Evolutionary conservation across 495 filamentous ascomycete species (phyloP).

Genomic region (Aspergillus conjunctus): DNA sequence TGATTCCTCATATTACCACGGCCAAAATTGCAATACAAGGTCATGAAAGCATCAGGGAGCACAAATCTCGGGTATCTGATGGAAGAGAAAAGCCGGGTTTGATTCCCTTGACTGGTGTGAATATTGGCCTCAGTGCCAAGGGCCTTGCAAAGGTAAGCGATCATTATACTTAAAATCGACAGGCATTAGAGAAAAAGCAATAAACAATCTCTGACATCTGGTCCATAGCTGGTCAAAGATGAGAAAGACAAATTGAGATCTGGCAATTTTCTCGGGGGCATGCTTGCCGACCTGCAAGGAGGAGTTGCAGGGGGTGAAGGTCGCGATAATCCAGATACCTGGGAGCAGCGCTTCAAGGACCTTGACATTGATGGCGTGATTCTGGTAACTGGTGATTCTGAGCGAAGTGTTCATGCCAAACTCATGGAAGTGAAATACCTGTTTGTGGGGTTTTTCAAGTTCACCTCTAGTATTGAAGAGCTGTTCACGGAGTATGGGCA

Average conservation of each 20-base stretch:
- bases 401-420: constrained; percentile 6
- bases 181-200: background rate
- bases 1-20: constrained; percentile 28
- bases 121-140: constrained; percentile 35
- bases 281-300: constrained; percentile 15
- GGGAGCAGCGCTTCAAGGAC: constrained; percentile 7
- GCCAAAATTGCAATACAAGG: background rate
- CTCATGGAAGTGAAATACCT: constrained; percentile 4
- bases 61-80: background rate
- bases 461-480: constrained; percentile 2
- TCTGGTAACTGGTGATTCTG: constrained; percentile 10
- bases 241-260: constrained; percentile 1
- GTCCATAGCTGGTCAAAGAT: constrained; percentile 5
- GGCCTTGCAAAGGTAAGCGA: constrained; percentile 32
- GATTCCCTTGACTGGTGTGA: constrained; percentile 20
- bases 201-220: background rate
- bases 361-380: constrained; percentile 12
- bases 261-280: constrained; percentile 12
- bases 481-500: constrained; percentile 5
- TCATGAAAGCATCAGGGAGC: background rate
- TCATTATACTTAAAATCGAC: background rate
- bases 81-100: background rate
- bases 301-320: constrained; percentile 10
- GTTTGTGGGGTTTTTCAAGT: constrained; percentile 2
- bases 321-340: constrained; percentile 3